Base-by-base conservation (phyloP, 192 early-diverging fungal species). In the Coemansia sp. region DNA sequence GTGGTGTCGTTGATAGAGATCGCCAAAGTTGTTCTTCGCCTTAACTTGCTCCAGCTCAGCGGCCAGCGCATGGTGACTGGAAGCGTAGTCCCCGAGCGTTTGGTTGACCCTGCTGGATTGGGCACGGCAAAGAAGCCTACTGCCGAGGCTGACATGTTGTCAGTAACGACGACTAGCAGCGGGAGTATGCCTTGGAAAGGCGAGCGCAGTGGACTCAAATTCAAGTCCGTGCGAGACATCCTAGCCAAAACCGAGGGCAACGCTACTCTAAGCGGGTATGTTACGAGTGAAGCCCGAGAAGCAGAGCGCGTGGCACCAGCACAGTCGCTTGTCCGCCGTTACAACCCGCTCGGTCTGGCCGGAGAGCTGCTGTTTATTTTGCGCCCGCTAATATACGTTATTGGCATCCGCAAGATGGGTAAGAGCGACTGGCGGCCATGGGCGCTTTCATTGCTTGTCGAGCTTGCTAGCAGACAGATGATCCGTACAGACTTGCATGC, bases 341-440 rank as follows among this genome's bases (percentile, higher is more conserved):
- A 92, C 68, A 67, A 64, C 16, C 69, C 84, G n/a, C 35, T 87
- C 28, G 87, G 89, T 2, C 62, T 83, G 14, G 47, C 87, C 0
- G 93, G 89, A 6, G 96, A 98, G 82, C 86, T 88, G 30, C 65
- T 94, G 67, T 95, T 89, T 79, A 91, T 96, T 47, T 46, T 96
- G 26, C 84, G 95, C 44, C 97, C 97, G 16, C 65, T 98, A 2
- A 72, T 94, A 28, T 97, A 96, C 82, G 92, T 96, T 2, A 49
- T 96, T 16, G 88, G 90, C 13, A 87, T 96, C 38, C 82, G 89
- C 68, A 87, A 85, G 49, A 91, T 87, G 64, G 96, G 95, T 10
- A 72, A 64, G 64, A 68, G 77, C 33, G 90, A 92, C 17, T 97
- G 92, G 90, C 86, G 87, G 42, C 95, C 96, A 3, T 97, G 93